A percentile compares a stretch with the other conserved stretches of the same genome.
phyloP scores from a whole-genome alignment of 306 rosid species.

The Fragaria ananassa region DNA sequence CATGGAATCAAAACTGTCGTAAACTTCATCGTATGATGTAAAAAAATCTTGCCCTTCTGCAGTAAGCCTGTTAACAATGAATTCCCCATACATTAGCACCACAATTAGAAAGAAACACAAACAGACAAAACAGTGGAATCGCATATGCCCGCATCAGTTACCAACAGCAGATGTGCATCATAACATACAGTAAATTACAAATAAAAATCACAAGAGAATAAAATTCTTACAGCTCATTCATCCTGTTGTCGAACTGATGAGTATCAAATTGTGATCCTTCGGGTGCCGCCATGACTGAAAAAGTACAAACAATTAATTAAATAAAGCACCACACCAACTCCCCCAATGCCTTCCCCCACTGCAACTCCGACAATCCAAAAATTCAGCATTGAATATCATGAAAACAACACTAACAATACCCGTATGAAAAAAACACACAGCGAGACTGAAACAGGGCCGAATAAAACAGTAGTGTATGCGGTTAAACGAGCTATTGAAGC shows the following conservation, averaged over 20 bases:
- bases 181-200: neutral
- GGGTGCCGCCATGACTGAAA: slow-evolving; percentile 69
- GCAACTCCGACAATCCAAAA: neutral
- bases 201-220: neutral
- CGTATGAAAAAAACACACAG: no score
- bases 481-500: neutral
- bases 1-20: slow-evolving; percentile 69
- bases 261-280: slow-evolving; percentile 66
- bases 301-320: neutral
- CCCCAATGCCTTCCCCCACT: neutral
- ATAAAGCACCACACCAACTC: neutral
- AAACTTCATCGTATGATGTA: slow-evolving; percentile 61
- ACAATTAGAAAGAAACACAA: neutral
- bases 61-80: slow-evolving; percentile 42
- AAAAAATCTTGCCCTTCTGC: slow-evolving; percentile 68
- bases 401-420: neutral
- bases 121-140: neutral
- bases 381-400: no score
- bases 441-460: no score
- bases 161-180: neutral
- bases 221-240: slow-evolving; percentile 59
- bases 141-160: neutral
- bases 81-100: slow-evolving; percentile 23
- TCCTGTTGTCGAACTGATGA: slow-evolving; percentile 50
- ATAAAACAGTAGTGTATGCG: no score